Conservation (phyloP, 2,329 filamentous ascomycete genomes). For the Aphanoascus verrucosus region DNA sequence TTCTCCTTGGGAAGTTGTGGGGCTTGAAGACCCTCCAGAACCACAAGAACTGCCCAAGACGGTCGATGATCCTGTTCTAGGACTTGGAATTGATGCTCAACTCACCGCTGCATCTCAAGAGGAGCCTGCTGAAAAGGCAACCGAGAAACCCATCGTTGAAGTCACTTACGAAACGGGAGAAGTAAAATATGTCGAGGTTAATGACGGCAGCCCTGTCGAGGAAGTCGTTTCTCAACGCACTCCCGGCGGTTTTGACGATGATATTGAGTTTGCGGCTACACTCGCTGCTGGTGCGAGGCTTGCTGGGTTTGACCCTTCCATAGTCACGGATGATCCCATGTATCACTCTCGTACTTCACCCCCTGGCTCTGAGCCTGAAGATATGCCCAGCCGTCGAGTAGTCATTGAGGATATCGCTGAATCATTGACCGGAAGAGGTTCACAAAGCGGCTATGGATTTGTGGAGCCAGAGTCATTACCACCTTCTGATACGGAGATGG, state of each 20-base stretch:
- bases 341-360: constrained; percentile 45
- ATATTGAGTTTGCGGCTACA: constrained; percentile 58
- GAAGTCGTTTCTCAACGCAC: constrained; percentile 4
- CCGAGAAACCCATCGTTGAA: not conserved
- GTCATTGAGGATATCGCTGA: constrained; percentile 17
- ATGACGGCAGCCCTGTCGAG: not conserved
- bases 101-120: not conserved
- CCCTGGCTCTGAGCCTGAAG: constrained; percentile 13
- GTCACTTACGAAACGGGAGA: not conserved
- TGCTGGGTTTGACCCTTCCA: constrained; percentile 60
- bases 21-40: not conserved
- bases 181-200: constrained; percentile 4
- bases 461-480: constrained; percentile 13
- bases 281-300: constrained; percentile 57
- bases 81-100: not conserved
- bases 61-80: not conserved
- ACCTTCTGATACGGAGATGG: constrained; percentile 9
- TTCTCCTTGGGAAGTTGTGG: not conserved
- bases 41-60: not conserved
- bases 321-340: constrained; percentile 55
- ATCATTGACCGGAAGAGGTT: not conserved
- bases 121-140: not conserved
- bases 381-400: not conserved
- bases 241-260: constrained; percentile 45
- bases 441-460: constrained; percentile 9